These are phyloP conservation scores for Eutrema salsugineum DNA, from an alignment of 441 rosid species.

Conservation along the genomic window DNA sequence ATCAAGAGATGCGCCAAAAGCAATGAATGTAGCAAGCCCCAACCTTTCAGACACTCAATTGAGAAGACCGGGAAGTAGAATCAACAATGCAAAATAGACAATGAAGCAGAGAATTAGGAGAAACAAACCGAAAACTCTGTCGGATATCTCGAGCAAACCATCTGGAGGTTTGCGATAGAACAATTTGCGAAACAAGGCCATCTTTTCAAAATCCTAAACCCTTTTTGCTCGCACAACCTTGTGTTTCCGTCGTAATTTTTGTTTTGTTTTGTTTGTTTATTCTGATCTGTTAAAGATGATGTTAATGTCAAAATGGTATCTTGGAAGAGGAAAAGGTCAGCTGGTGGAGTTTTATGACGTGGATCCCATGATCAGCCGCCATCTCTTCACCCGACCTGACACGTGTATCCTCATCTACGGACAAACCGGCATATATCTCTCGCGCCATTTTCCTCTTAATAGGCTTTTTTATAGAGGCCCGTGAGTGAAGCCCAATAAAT, in stretches of 20 bases:
- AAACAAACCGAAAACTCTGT: slow-evolving; percentile 72
- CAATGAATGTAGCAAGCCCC: neutral
- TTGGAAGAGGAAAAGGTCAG: slow-evolving; percentile 13
- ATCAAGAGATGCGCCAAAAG: neutral
- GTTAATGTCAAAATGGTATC: neutral
- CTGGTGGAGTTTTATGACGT: slow-evolving; percentile 25
- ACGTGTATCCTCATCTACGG: slow-evolving; percentile 24
- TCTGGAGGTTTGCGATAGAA: slow-evolving; percentile 88
- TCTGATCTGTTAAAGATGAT: neutral
- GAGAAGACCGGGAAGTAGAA: neutral
- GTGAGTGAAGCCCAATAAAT: neutral
- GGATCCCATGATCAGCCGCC: slow-evolving; percentile 34
- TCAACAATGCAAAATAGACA: neutral
- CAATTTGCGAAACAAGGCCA: slow-evolving; percentile 86
- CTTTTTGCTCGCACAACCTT: neutral
- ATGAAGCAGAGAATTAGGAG: neutral
- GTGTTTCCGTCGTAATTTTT: neutral
- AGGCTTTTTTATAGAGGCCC: slow-evolving; percentile 8
- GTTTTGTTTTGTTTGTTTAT: neutral
- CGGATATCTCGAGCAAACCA: slow-evolving; percentile 90
- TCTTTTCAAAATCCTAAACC: slow-evolving; percentile 27
- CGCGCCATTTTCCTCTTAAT: neutral
- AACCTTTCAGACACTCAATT: neutral
- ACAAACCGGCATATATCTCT: slow-evolving; percentile 9
- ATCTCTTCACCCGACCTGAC: slow-evolving; percentile 5